Evolutionary conservation across 805 yeast genomes (phyloP), one percentile per base, ranked within the genome.

Genomic region (Metschnikowia dekortorum): DNA sequence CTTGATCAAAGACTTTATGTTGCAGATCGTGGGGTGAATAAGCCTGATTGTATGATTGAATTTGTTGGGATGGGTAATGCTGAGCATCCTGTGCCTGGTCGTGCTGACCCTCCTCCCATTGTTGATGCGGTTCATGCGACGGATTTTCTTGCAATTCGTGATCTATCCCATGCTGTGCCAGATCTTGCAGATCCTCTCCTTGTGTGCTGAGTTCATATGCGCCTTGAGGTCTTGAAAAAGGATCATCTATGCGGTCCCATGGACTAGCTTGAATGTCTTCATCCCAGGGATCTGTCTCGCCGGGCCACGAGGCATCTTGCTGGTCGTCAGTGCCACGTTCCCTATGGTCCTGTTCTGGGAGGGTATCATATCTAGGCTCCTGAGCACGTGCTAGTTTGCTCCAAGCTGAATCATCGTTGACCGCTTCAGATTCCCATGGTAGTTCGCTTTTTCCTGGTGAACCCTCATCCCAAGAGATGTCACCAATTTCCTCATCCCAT

Each of bases 401-500:
- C 41, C 41, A 39, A 7, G 41, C 31, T 31, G n/a, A 13, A 39
- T 26, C 41, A 28, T 28, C 32, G 10, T 39, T 31, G n/a, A 28
- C 18, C n/a, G 33, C 38, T 37, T 33, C 44, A 29, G 37, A 7
- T 6, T 37, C 41, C 53, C 38, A 47, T 4, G 29, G 40, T 37
- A 47, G 10, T 37, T 47, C 44, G n/a, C 38, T n/a, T 8, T 11
- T 34, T 14, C 13, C 28, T n/a, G 54, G 50, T 32, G 33, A 18
- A 4, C 55, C 58, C 39, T 52, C 58, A 34, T 56, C 56, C 59
- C 58, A 56, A 6, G 56, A 51, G 29, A 54, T 43, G 9, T 54
- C 56, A n/a, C 54, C 57, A 31, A 54, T 50, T 29, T 54, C 56
- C 26, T 56, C 59, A 39, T 56, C 57, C 59, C 59, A 56, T 6